Evolutionary conservation across 768 basidiomycete genomes (phyloP).

Genomic region (Leccinum disarticulatum): DNA sequence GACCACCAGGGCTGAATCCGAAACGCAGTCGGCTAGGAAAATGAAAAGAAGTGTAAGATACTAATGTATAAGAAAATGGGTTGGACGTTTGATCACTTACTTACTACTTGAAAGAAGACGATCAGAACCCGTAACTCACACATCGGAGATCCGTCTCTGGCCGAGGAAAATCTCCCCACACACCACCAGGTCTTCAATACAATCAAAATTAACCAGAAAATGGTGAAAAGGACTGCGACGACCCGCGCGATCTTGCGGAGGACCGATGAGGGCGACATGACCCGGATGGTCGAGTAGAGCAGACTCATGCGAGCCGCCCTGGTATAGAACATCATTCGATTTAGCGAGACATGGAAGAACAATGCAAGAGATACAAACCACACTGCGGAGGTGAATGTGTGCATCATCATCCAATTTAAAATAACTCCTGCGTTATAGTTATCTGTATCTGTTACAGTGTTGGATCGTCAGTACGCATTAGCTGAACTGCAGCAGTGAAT

Average conservation of each 20-base stretch:
- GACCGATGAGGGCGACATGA: neutral
- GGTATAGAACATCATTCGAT: neutral
- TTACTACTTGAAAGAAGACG: neutral
- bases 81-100: neutral
- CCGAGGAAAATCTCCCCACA: neutral
- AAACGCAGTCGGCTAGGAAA: neutral
- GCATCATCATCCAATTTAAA: neutral
- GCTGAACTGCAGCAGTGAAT: neutral
- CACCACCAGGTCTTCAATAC: constrained; percentile 1
- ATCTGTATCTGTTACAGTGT: neutral
- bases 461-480: neutral
- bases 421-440: neutral
- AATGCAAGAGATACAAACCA: neutral
- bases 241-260: neutral
- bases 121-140: neutral
- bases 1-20: neutral
- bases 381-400: neutral
- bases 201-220: constrained; percentile 1
- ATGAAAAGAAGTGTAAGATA: neutral
- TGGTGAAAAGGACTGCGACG: neutral
- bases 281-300: neutral
- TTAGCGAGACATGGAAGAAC: neutral
- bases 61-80: too few species aligned
- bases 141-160: neutral
- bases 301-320: constrained; percentile 1